phyloP scores from a whole-genome alignment of 345 rosid genomes.

The Murraya paniculata region DNA sequence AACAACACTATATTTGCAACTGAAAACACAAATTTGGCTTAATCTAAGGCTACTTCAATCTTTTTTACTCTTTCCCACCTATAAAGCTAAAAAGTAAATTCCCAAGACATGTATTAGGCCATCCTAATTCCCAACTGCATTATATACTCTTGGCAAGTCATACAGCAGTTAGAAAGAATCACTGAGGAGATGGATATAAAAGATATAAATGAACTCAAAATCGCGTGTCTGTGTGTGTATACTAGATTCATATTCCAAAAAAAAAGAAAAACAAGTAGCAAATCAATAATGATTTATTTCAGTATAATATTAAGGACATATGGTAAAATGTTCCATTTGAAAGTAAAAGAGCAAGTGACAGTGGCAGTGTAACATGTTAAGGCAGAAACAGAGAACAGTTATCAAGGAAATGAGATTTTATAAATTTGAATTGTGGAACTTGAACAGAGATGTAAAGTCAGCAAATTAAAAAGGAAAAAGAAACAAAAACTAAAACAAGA shows the following conservation, averaged over 20 bases:
- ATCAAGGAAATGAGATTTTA: background rate
- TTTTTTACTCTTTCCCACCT: background rate
- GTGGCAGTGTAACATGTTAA: background rate
- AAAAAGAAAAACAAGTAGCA: background rate
- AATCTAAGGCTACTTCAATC: background rate
- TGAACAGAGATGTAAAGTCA: background rate
- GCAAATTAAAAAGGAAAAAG: background rate
- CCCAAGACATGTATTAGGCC: background rate
- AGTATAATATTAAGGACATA: background rate
- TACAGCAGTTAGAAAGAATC: background rate
- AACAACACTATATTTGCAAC: background rate
- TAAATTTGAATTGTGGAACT: background rate
- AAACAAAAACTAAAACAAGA: slow-evolving; percentile 1
- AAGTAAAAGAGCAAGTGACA: background rate
- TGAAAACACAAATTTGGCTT: background rate
- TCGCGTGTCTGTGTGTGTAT: no score
- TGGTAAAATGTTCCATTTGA: background rate
- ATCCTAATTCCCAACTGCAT: background rate
- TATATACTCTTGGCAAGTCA: background rate
- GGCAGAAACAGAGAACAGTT: background rate
- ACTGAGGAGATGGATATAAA: background rate
- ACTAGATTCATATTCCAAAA: background rate
- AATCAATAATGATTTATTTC: background rate
- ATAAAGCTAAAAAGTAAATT: background rate
- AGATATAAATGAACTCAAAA: background rate